Evolutionary conservation across 306 rosid species (phyloP).

Genomic region (Dalbergia cultrata): DNA sequence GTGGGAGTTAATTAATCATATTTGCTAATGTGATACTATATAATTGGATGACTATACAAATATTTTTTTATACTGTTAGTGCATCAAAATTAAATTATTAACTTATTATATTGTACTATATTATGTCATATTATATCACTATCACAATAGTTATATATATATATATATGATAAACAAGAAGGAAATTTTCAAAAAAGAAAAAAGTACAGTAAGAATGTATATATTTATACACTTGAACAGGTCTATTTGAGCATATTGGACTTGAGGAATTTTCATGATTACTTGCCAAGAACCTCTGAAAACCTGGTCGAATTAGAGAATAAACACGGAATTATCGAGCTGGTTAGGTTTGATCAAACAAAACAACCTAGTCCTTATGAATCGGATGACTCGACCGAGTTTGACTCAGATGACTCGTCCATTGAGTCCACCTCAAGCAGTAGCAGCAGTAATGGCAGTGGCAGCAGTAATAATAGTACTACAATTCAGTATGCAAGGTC

Average conservation of each 20-base stretch:
- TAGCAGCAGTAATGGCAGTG: constrained; percentile 32
- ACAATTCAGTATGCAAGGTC: background rate
- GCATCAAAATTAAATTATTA: background rate
- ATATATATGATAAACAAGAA: too few relatives aligned
- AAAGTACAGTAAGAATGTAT: too few relatives aligned
- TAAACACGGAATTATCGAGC: constrained; percentile 34
- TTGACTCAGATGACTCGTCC: constrained; percentile 57
- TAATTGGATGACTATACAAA: too few relatives aligned
- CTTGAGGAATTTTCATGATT: constrained; percentile 42
- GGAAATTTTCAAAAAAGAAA: too few relatives aligned
- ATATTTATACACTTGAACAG: constrained; percentile 52
- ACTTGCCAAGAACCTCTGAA: constrained; percentile 30
- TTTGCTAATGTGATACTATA: too few relatives aligned
- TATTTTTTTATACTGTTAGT: too few relatives aligned
- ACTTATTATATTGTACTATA: too few relatives aligned
- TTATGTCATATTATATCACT: too few relatives aligned
- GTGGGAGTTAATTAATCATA: too few relatives aligned
- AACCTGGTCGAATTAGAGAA: constrained; percentile 42
- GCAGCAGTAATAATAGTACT: constrained; percentile 7
- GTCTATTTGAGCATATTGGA: constrained; percentile 57
- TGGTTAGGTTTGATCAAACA: constrained; percentile 29
- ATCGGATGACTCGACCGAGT: constrained; percentile 46
- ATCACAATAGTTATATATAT: too few relatives aligned
- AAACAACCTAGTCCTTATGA: constrained; percentile 39
- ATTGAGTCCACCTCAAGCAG: constrained; percentile 43